These are phyloP conservation scores for Eucalyptus shirleyi DNA, from an alignment of 345 rosid genomes.

Conservation along the genomic window DNA sequence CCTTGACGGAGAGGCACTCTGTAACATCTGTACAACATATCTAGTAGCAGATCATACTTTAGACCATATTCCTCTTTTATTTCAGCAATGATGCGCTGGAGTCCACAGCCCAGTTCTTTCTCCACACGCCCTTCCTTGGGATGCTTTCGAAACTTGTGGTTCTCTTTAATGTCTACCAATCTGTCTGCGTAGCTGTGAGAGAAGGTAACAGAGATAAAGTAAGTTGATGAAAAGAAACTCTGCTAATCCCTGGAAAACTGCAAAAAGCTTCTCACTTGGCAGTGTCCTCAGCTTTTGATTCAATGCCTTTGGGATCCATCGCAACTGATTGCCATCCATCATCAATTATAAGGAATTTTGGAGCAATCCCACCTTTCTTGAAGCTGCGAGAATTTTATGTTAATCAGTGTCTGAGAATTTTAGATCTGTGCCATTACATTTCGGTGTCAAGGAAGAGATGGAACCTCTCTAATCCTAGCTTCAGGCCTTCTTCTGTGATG, in stretches of 20 bases:
- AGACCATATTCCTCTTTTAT: slow-evolving; percentile 15
- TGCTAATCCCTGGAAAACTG: background rate
- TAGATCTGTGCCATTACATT: background rate
- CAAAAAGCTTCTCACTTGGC: slow-evolving; percentile 32
- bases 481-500: slow-evolving; percentile 1
- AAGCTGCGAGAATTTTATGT: slow-evolving; percentile 16
- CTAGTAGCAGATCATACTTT: background rate
- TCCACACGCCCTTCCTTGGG: background rate
- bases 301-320: slow-evolving; percentile 37
- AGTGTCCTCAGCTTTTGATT: slow-evolving; percentile 33
- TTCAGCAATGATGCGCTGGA: slow-evolving; percentile 12
- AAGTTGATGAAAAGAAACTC: background rate
- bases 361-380: slow-evolving; percentile 9
- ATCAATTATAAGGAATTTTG: slow-evolving; percentile 9
- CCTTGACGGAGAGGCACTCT: background rate
- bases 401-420: background rate
- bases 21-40: background rate
- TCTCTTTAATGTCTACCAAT: background rate
- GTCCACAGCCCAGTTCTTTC: slow-evolving; percentile 1
- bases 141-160: slow-evolving; percentile 11
- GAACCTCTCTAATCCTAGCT: slow-evolving; percentile 6
- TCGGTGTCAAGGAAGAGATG: background rate
- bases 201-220: background rate
- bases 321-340: slow-evolving; percentile 30
- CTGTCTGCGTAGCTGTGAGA: background rate